A percentile compares a stretch with the other conserved stretches of the same genome.
These are phyloP conservation scores for Dendrobium officinale DNA, from an alignment of 106 monocot species.

Conservation along the genomic window DNA sequence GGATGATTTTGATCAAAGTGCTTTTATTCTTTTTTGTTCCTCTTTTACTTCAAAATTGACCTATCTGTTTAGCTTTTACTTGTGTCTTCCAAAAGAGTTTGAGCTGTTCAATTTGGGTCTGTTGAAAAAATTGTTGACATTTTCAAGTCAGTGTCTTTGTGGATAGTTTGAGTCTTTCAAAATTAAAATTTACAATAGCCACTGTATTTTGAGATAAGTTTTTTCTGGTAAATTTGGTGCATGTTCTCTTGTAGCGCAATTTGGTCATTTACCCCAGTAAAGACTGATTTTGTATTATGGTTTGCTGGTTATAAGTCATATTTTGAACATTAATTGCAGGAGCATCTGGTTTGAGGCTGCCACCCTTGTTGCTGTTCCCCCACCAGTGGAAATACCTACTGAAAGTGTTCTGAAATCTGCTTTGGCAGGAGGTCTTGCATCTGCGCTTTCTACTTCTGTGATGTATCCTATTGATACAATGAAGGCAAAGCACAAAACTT, in stretches of 20 bases:
- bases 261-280: neutral
- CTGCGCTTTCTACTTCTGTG: slow-evolving; percentile 49
- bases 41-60: neutral
- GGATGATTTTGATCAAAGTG: neutral
- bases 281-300: neutral
- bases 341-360: slow-evolving; percentile 68
- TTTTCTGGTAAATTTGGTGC: neutral
- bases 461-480: slow-evolving; percentile 57
- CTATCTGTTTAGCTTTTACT: too few relatives aligned
- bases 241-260: neutral
- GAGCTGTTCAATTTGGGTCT: too few relatives aligned
- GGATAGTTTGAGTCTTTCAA: too few relatives aligned
- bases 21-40: neutral
- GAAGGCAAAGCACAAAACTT: slow-evolving; percentile 25
- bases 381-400: slow-evolving; percentile 55
- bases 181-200: too few relatives aligned
- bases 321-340: slow-evolving; percentile 15
- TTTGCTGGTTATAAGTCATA: neutral
- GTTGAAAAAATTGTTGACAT: too few relatives aligned
- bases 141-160: too few relatives aligned
- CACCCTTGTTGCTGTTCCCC: slow-evolving; percentile 49
- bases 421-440: slow-evolving; percentile 62
- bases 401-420: slow-evolving; percentile 55
- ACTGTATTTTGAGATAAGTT: neutral
- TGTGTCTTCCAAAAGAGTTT: too few relatives aligned